Base-by-base conservation (phyloP, 148 eudicot genomes). In the Amaranthus cruentus region DNA sequence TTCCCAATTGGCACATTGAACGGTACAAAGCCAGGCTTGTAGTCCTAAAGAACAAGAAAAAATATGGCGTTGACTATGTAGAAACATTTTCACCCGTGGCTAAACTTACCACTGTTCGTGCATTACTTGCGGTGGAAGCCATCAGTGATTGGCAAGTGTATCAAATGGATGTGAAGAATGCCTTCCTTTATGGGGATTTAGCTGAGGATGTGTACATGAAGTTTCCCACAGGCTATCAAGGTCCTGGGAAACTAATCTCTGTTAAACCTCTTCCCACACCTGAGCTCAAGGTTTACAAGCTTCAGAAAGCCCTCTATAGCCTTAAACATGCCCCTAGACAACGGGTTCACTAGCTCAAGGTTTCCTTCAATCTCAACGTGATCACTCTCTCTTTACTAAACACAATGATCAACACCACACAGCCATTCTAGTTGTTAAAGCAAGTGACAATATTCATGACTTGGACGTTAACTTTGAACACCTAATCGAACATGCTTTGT, bases 141-240 rank as follows among this genome's bases (percentile, higher is more conserved):
- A 49, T 68, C 4, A 9, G 18, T 11, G 56, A 18, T 2, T 68
- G 55, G 70, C 11, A 50, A 1, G 11, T 46, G 0, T 50, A 4
- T 18, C 70, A 68, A 9, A 50, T 68, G 70, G 56, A 68, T 48
- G 70, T 68, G 6, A 49, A 55, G 1, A 68, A 68, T 50, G 12
- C 44, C 1, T 68, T 68, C 13, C 4, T 68, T 4, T 57, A 68
- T 15, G 54, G 43, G 1, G 53, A 14, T 0, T 6, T 10, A 8
- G 15, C 4, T 13, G 42, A 21, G 4, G 11, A 5, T 38, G 12
- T 50, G 12, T 6, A 47, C 43, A 38, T 12, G 21, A 68, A 4
- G 18, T 1, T 68, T 4, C 2, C 9, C 2, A 0, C 0, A 28
- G 38, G 38, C 38, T 28, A 28, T 28, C 0, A 28, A 28, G 1